Base-by-base conservation (phyloP, 2,329 filamentous ascomycete genomes). In the Aureobasidium namibiae region DNA sequence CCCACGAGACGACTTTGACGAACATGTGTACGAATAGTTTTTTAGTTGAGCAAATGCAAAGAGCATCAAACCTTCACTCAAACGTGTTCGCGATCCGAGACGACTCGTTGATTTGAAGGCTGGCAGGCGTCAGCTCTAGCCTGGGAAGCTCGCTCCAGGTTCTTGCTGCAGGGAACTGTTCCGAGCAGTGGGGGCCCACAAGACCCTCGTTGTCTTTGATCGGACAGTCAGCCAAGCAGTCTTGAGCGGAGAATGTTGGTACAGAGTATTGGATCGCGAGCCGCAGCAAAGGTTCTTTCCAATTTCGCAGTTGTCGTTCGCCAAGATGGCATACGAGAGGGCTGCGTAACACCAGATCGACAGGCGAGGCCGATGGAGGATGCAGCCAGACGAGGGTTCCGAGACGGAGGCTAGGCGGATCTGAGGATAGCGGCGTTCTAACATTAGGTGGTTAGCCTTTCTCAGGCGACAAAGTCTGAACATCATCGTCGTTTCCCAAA, bases 11-110 rank as follows among this genome's bases (percentile, higher is more conserved):
- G 60, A 44, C n/a, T 14, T 26, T 26, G n/a, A 53, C 18, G 45
- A 60, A 29, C 5, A 48, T 41, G 29, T 58, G 34, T 61, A 56
- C 24, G 29, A 59, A 53, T 61, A 59, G 23, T 18, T n/a, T n/a
- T n/a, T n/a, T 33, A 60, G 33, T 38, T 56, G 39, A 45, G 33
- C 33, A 56, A 45, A 38, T 49, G 59, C 54, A 33, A 24, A 21
- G 23, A 39, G 23, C 44, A 59, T 53, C 46, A 45, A 52, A 45
- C 46, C 10, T 44, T 36, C 44, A 45, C 23, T 38, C 57, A 59
- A 36, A 59, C 57, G 24, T 8, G 23, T 14, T 41, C 49, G 49
- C 4, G 24, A 33, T n/a, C n/a, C 33, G 42, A 58, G 45, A 58
- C 42, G 29, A 34, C n/a, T 44, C 38, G 38, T 44, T 44, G 52